phyloP scores from a whole-genome alignment of 1,284 basidiomycete genomes.

The Pseudozyma thailandica region DNA sequence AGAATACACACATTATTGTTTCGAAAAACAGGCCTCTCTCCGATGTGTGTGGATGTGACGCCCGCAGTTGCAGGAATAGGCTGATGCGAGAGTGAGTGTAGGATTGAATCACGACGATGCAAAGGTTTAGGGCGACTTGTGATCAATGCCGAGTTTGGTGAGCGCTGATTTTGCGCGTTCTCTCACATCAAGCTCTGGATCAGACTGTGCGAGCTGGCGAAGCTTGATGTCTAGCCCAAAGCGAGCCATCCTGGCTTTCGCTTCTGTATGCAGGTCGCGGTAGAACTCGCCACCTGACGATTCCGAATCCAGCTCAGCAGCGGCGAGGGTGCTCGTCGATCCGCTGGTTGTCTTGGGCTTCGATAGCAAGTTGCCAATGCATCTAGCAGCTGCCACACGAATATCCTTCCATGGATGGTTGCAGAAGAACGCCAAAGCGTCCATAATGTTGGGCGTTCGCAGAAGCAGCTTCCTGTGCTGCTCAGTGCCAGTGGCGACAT shows the following conservation, averaged over 20 bases:
- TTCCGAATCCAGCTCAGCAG: neutral
- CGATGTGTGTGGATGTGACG: no score
- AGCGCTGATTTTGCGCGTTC: conserved; percentile 43
- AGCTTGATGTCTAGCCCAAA: conserved; percentile 44
- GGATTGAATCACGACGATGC: neutral
- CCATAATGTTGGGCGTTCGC: conserved; percentile 53
- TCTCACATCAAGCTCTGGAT: conserved; percentile 43
- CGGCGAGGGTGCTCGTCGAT: conserved; percentile 2
- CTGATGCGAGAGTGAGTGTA: neutral
- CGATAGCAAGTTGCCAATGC: conserved; percentile 35
- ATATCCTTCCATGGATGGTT: conserved; percentile 48
- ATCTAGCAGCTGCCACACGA: conserved; percentile 40
- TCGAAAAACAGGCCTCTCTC: no score
- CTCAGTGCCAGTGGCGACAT: conserved; percentile 60
- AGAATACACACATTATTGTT: neutral
- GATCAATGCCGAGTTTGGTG: conserved; percentile 23
- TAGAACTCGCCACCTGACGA: conserved; percentile 2
- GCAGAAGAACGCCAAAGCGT: conserved; percentile 54
- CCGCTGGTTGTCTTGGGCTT: conserved; percentile 3
- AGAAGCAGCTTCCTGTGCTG: conserved; percentile 41
- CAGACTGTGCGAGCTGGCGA: conserved; percentile 28
- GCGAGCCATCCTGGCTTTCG: conserved; percentile 22
- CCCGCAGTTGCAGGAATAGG: no score
- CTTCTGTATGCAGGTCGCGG: conserved; percentile 20
- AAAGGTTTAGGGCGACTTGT: conserved; percentile 2